Conservation (phyloP, 2,329 filamentous ascomycete genomes). For the Apiospora marii region DNA sequence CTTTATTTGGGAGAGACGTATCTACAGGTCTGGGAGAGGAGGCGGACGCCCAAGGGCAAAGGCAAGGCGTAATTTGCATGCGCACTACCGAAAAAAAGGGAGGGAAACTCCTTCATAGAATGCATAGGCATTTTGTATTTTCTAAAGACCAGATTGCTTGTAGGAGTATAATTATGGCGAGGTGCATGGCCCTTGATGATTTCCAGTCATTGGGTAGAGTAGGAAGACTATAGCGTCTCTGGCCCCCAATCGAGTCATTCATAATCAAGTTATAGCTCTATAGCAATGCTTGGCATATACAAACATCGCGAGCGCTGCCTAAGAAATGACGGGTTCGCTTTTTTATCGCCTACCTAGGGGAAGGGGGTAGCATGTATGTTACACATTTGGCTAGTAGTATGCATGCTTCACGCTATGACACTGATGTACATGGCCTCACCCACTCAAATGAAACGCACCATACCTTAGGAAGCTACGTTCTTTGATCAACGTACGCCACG, state of each 20-base stretch:
- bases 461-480: not conserved
- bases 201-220: not conserved
- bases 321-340: not conserved
- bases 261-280: not conserved
- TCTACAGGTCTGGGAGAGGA: slow-evolving; percentile 93
- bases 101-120: not conserved
- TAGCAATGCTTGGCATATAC: not conserved
- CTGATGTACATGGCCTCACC: not conserved
- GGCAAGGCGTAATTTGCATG: slow-evolving; percentile 44
- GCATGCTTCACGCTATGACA: slow-evolving; percentile 17
- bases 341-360: not conserved
- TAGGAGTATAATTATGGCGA: not conserved
- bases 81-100: slow-evolving; percentile 1
- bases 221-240: not conserved
- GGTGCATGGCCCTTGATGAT: not conserved
- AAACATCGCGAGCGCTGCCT: not conserved
- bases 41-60: slow-evolving; percentile 61
- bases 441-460: slow-evolving; percentile 17
- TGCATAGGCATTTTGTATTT: not conserved
- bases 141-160: not conserved
- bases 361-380: not conserved
- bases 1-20: slow-evolving; percentile 94
- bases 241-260: not conserved
- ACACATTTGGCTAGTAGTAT: slow-evolving; percentile 12
- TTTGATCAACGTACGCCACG: not conserved